phyloP scores from a whole-genome alignment of 1,284 basidiomycete genomes.

The Fistulinella staudtii region DNA sequence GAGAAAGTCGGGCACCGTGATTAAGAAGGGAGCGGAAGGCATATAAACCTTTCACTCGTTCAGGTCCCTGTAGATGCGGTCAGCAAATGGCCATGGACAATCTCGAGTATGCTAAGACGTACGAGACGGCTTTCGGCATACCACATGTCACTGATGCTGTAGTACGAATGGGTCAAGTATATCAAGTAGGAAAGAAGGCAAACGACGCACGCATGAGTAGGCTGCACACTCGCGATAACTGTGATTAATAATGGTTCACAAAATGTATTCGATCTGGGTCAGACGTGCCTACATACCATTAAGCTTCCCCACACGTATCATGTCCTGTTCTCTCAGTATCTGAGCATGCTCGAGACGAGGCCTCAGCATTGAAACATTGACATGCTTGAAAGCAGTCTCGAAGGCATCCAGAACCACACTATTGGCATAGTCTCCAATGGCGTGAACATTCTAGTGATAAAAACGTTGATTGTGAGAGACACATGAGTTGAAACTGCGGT shows the following conservation, averaged over 20 bases:
- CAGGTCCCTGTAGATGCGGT: conserved; percentile 55
- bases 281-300: conserved; percentile 50
- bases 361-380: conserved; percentile 60
- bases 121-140: conserved; percentile 81
- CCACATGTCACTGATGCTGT: conserved; percentile 83
- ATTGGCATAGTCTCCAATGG: conserved; percentile 90
- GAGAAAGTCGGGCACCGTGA: conserved; percentile 56
- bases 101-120: conserved; percentile 26
- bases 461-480: background rate
- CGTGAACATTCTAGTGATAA: conserved; percentile 71
- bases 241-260: no score
- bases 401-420: conserved; percentile 80
- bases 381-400: conserved; percentile 58
- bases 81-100: background rate
- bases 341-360: conserved; percentile 90
- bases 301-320: conserved; percentile 69
- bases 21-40: conserved; percentile 75
- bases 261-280: background rate
- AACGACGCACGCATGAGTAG: conserved; percentile 75
- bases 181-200: background rate
- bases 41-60: conserved; percentile 82
- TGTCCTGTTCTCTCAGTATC: conserved; percentile 70
- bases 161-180: background rate
- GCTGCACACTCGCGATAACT: conserved; percentile 82
- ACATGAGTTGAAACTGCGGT: conserved; percentile 1